These are phyloP conservation scores for Paracoccidioides brasiliensis DNA, from an alignment of 2,329 filamentous ascomycete genomes.

Conservation along the genomic window DNA sequence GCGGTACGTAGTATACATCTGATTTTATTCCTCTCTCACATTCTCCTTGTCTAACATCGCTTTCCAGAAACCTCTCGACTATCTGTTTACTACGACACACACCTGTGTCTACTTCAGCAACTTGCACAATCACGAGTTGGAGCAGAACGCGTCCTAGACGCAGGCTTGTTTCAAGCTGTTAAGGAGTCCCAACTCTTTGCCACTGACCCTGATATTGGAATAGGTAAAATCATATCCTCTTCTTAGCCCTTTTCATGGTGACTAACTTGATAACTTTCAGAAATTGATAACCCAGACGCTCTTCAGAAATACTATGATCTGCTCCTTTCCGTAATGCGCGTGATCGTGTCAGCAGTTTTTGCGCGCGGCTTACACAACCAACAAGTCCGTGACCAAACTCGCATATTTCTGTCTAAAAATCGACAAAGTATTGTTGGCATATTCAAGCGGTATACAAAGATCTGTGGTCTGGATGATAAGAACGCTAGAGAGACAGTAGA, in stretches of 20 bases:
- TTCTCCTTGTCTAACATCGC: not conserved
- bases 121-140: slow-evolving; percentile 75
- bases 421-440: slow-evolving; percentile 73
- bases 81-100: slow-evolving; percentile 54
- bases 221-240: slow-evolving; percentile 36
- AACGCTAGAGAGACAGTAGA: slow-evolving; percentile 50
- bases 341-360: slow-evolving; percentile 70
- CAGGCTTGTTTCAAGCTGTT: slow-evolving; percentile 71
- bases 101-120: slow-evolving; percentile 69
- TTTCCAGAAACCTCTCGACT: slow-evolving; percentile 40
- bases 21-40: not conserved
- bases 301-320: slow-evolving; percentile 74
- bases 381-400: slow-evolving; percentile 56
- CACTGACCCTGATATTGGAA: slow-evolving; percentile 82
- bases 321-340: slow-evolving; percentile 63
- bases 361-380: slow-evolving; percentile 71
- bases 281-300: slow-evolving; percentile 55
- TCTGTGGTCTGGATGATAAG: slow-evolving; percentile 42
- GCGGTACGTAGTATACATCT: slow-evolving; percentile 37
- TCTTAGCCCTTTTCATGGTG: not conserved
- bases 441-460: slow-evolving; percentile 77
- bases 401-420: slow-evolving; percentile 69
- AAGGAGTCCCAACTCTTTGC: slow-evolving; percentile 74
- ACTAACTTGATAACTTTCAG: slow-evolving; percentile 20
- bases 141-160: slow-evolving; percentile 74